Evolutionary conservation across 768 basidiomycete species (phyloP), one percentile per base, ranked within the genome.

Genomic region (Tulasnella calospora): DNA sequence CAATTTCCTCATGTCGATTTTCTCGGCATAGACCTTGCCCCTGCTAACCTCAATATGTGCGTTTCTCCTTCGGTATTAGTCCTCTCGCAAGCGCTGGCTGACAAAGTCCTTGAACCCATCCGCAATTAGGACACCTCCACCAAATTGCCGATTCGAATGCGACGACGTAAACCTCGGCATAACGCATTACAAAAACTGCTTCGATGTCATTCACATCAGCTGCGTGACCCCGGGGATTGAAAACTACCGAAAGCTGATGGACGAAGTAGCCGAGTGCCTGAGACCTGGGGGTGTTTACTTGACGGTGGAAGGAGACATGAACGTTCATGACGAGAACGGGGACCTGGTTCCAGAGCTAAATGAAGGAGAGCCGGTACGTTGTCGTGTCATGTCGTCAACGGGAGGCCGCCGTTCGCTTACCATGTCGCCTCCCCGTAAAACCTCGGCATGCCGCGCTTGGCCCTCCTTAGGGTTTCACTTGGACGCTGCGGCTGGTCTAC

Each of bases 81-180:
- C 10, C 27, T 75, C 21, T 38, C 71, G 7, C 3, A 23, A 21
- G 19, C 1, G 13, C 74, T 21, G 47, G 36, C n/a, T 44, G 70
- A 35, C 40, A 21, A 41, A 41, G 19, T 17, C 15, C 41, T 27
- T n/a, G n/a, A n/a, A n/a, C n/a, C n/a, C n/a, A 30, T 44, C n/a
- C 51, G 4, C 6, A 27, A 33, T 8, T 8, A 78, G 77, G 55
- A 23, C 40, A 40, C 77, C 77, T 40, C 77, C 77, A 36, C 69
- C 35, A 21, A 78, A 78, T 57, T 78, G 77, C 46, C 69, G 35
- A 27, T 78, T 78, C 44, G 77, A 78, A 71, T 71, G 69, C 77
- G 77, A 78, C 71, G 77, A 78, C 55, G 77, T 71, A 3, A 78
- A 78, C 38, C 77, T 78, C 35, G 77, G 77, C 17, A 36, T 78